Evolutionary conservation across 176 grass and related monocot species (phyloP).

Genomic region (Avena atlantica): DNA sequence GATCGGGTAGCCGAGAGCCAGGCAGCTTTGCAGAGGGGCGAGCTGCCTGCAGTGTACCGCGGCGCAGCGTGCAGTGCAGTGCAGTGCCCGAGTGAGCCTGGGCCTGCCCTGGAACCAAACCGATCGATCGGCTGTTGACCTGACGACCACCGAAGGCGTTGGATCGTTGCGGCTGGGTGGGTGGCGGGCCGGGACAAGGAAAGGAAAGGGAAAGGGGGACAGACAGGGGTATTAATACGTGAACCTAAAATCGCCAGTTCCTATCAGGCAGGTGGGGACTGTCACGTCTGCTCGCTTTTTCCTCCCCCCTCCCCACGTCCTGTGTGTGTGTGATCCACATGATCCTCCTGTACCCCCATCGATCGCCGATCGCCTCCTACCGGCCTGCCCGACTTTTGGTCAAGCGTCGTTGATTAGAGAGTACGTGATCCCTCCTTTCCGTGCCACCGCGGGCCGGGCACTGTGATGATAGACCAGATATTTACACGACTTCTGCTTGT

Average conservation of each 20-base stretch:
- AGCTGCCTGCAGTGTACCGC: neutral
- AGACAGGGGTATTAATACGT: constrained; percentile 30
- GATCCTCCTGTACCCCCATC: neutral
- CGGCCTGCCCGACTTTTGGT: neutral
- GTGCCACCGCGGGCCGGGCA: neutral
- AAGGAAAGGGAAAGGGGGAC: neutral
- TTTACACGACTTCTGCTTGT: too few relatives aligned
- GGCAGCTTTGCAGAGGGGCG: constrained; percentile 48
- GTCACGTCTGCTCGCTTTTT: neutral
- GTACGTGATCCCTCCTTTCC: neutral
- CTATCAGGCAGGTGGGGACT: constrained; percentile 33
- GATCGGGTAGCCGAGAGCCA: neutral
- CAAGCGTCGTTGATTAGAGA: neutral
- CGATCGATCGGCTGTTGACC: constrained; percentile 25
- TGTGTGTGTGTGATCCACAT: constrained; percentile 7
- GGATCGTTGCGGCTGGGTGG: neutral
- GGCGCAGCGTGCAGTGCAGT: neutral
- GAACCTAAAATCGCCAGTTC: constrained; percentile 53
- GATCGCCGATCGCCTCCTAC: neutral
- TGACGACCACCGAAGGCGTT: neutral
- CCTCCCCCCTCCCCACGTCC: neutral
- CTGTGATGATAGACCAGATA: neutral
- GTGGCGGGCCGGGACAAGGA: neutral
- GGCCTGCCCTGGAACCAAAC: neutral
- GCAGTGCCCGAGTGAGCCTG: neutral